Evolutionary conservation across 768 basidiomycete species (phyloP), one percentile per base, ranked within the genome.

Genomic region (Suillus cothurnatus): DNA sequence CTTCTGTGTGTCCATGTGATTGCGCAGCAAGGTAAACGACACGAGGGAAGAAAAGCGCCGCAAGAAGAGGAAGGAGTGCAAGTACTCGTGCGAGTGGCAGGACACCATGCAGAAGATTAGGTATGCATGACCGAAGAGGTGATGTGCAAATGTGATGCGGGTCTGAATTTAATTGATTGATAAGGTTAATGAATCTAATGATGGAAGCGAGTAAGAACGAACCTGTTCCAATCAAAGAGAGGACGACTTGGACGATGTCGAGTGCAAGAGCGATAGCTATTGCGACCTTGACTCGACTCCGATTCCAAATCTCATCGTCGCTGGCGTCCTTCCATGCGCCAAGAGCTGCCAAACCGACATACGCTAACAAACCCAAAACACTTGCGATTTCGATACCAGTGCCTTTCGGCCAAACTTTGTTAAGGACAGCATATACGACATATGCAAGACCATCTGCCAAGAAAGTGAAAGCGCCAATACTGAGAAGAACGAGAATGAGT

Each of bases 321-420:
- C 86, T 83, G 62, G 90, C 79, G 67, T 92, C 92, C 76, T 94
- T 93, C 86, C 88, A 93, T 15, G 90, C 83, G 11, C 93, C 93
- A 52, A 93, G 79, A 12, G 87, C 86, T 17, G 92, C 90, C 58
- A 94, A 79, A 43, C 90, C 89, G 41, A 87, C 79, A 69, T 91
- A 92, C 5, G 88, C 90, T 49, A 86, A 71, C 38, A 93, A 81
- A 62, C 91, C 93, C 52, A 89, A 74, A 50, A 93, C 71, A 49
- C 92, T 80, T 69, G 85, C 91, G 72, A 88, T 75, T 70, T 90
- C 89, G 49, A 91, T 82, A 28, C 88, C 91, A 9, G 88, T 87
- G 66, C 80, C 71, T 47, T 75, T 79, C 15, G 84, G 85, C 92
- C 94, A 94, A 12, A 80, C 66, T 69, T 88, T 86, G 68, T 85